These are phyloP conservation scores for Lantana camara DNA, from an alignment of 257 asterid species.

Conservation along the genomic window DNA sequence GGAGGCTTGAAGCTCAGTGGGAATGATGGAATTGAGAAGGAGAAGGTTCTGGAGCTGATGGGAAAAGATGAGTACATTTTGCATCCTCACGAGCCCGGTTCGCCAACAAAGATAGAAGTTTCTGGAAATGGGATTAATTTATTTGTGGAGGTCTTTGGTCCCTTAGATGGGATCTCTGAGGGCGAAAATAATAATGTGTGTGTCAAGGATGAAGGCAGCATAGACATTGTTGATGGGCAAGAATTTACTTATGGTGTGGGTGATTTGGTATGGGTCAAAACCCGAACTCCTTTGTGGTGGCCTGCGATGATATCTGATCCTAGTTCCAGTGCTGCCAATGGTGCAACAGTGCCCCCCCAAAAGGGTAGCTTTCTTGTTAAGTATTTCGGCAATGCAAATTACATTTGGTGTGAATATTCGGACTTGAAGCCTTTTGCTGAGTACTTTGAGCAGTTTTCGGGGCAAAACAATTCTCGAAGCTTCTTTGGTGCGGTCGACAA, in stretches of 20 bases:
- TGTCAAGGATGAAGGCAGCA: conserved; percentile 25
- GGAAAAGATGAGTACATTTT: conserved; percentile 26
- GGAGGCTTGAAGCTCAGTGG: conserved; percentile 27
- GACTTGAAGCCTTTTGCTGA: conserved; percentile 70
- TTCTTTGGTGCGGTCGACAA: conserved; percentile 64
- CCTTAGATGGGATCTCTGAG: conserved; percentile 43
- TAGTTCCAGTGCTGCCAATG: conserved; percentile 25
- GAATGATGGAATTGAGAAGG: conserved; percentile 22
- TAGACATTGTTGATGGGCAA: conserved; percentile 22
- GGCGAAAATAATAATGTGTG: conserved; percentile 17
- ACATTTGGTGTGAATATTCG: conserved; percentile 48
- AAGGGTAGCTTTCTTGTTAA: conserved; percentile 50
- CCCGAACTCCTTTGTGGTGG: conserved; percentile 75
- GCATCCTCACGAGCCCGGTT: conserved; percentile 35
- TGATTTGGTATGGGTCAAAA: conserved; percentile 78
- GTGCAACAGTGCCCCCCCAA: conserved; percentile 28
- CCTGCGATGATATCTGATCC: conserved; percentile 74
- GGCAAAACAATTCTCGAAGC: conserved; percentile 45
- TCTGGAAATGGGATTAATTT: conserved; percentile 55
- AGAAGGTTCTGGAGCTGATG: conserved; percentile 23
- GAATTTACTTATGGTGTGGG: conserved; percentile 47
- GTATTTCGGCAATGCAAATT: conserved; percentile 50
- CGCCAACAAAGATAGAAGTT: conserved; percentile 44
- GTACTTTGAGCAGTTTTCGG: conserved; percentile 52
- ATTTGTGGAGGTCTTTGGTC: conserved; percentile 73